These are phyloP conservation scores for Rhizopus sp. DNA, from an alignment of 371 early-diverging fungal species.

Conservation along the genomic window DNA sequence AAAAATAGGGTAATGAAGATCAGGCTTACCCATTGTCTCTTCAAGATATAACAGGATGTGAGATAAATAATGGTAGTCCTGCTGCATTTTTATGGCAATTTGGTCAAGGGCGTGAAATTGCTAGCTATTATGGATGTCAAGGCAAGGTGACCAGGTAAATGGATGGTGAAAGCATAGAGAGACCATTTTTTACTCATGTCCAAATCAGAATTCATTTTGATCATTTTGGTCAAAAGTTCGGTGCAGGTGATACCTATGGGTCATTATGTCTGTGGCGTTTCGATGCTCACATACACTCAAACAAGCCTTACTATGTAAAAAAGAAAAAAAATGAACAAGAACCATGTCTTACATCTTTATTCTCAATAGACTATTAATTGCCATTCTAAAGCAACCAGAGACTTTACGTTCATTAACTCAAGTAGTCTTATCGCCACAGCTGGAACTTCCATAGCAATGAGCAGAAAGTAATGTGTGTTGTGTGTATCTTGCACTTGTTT, in stretches of 20 bases:
- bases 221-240: constrained; percentile 77
- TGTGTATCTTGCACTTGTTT: constrained; percentile 4
- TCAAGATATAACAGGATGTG: constrained; percentile 60
- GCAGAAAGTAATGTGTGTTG: constrained; percentile 46
- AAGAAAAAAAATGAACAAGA: not conserved
- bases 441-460: constrained; percentile 62
- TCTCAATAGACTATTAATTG: constrained; percentile 47
- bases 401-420: constrained; percentile 74
- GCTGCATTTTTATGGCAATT: constrained; percentile 64
- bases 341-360: not conserved
- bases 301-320: constrained; percentile 58
- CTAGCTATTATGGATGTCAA: constrained; percentile 56
- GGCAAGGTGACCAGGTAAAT: constrained; percentile 52
- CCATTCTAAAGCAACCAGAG: constrained; percentile 68
- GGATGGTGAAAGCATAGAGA: not conserved
- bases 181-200: not conserved
- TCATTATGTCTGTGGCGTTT: constrained; percentile 73
- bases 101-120: constrained; percentile 61
- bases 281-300: constrained; percentile 66
- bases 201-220: constrained; percentile 61
- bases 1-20: not conserved
- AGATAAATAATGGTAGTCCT: constrained; percentile 42
- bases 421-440: constrained; percentile 77
- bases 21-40: not conserved
- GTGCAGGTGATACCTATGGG: constrained; percentile 71